Evolutionary conservation across 2,329 filamentous ascomycete genomes (phyloP), one percentile per base, ranked within the genome.

Genomic region (Exophiala sp.): DNA sequence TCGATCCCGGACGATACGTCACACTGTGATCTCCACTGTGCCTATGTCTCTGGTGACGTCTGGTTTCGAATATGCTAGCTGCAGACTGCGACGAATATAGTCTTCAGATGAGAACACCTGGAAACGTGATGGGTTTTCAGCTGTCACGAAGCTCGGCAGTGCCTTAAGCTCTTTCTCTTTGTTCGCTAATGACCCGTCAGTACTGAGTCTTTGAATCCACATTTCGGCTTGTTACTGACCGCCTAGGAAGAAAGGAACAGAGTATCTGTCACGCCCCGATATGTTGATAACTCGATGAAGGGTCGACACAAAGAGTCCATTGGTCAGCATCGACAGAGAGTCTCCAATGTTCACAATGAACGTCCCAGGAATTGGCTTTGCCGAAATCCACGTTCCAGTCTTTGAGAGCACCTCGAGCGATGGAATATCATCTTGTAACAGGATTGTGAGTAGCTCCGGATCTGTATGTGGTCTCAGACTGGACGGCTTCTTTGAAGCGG

Each of bases 171-270:
- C 56, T n/a, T 52, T 49, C 7, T 58, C 52, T 35, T 55, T 48
- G 33, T 58, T 58, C n/a, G 56, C 56, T 58, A 39, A 20, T n/a
- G 18, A 11, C 11, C 16, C 24, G 45, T 58, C 14, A 45, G 45
- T 14, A 45, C 5, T 18, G 16, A 8, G 2, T 4, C 5, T 8
- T 21, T 21, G 4, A 29, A 33, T 8, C 14, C 21, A 33, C 32
- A 33, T 24, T 2, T 18, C 12, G 20, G n/a, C 21, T 32, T 20
- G 16, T 41, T 76, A 76, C 61, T 80, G 77, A 52, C 80, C 74
- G 0, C 75, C 75, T 58, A 81, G 77, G 65, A 82, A 82, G 62
- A 82, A 82, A 0, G 79, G 78, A 73, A 82, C 78, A 0, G 75
- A 80, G 38, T 78, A 76, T 29, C 60, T 47, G 14, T 42, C 57